A percentile compares a stretch with the other conserved stretches of the same genome.
These are phyloP conservation scores for Penicillium sp. DNA, from an alignment of 2,329 filamentous ascomycete genomes.

Conservation along the genomic window DNA sequence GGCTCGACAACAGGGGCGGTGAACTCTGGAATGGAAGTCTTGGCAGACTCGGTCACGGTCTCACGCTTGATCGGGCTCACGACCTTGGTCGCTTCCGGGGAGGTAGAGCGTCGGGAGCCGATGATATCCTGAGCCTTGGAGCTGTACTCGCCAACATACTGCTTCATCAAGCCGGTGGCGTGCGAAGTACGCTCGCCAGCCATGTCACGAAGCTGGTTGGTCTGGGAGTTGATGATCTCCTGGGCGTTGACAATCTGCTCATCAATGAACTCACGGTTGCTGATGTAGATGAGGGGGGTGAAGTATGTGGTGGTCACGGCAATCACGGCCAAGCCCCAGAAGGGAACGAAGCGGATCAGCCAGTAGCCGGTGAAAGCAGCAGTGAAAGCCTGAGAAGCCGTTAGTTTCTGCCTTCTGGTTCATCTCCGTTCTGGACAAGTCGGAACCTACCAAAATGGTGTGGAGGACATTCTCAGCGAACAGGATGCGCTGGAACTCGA, in stretches of 20 bases:
- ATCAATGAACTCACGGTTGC: constrained; percentile 64
- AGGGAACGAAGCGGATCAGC: constrained; percentile 63
- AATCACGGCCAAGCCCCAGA: constrained; percentile 62
- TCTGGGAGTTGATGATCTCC: constrained; percentile 56
- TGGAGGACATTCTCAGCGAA: constrained; percentile 64
- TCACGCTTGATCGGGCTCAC: constrained; percentile 13
- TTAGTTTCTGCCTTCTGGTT: constrained; percentile 3
- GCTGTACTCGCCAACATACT: constrained; percentile 59
- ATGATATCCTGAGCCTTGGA: constrained; percentile 59
- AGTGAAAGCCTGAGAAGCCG: constrained; percentile 53
- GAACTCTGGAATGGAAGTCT: constrained; percentile 10
- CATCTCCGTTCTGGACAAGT: neutral
- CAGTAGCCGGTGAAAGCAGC: constrained; percentile 60
- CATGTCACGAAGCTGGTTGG: constrained; percentile 58
- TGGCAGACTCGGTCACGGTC: constrained; percentile 1
- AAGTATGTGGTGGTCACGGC: constrained; percentile 57
- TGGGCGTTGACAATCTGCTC: constrained; percentile 55
- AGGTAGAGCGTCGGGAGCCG: constrained; percentile 35
- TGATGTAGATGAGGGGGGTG: constrained; percentile 61
- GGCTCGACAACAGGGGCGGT: constrained; percentile 39
- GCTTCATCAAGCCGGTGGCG: constrained; percentile 57
- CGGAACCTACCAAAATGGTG: constrained; percentile 56
- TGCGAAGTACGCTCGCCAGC: constrained; percentile 59
- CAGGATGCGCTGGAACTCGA: constrained; percentile 64
- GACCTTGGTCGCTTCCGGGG: constrained; percentile 33